phyloP scores from a whole-genome alignment of 2,329 filamentous ascomycete genomes.

The Plectosphaerella plurivora region DNA sequence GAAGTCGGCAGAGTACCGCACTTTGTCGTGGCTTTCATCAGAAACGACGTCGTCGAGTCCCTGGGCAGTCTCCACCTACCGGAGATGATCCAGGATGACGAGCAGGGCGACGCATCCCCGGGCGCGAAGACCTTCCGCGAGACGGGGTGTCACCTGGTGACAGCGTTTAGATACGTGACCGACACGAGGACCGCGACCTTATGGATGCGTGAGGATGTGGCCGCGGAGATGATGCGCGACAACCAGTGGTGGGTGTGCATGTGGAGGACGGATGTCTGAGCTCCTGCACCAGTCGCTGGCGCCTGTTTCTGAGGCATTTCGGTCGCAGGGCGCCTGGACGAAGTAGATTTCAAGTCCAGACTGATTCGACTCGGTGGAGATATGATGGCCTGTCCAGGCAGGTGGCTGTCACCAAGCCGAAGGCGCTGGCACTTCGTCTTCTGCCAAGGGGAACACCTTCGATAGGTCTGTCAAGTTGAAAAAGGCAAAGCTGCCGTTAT shows the following conservation, averaged over 20 bases:
- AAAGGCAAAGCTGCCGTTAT: no score
- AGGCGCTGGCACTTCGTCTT: no score
- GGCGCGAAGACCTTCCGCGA: not conserved
- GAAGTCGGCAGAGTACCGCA: not conserved
- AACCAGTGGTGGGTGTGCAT: not conserved
- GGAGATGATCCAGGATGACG: slow-evolving; percentile 1
- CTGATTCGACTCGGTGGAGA: no score
- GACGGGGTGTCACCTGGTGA: slow-evolving; percentile 1
- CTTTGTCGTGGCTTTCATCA: not conserved
- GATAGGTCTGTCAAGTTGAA: no score
- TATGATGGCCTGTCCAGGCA: no score
- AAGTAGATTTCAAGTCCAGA: no score
- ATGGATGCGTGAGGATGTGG: slow-evolving; percentile 5
- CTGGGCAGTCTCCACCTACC: not conserved
- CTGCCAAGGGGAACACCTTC: no score
- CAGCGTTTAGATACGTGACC: slow-evolving; percentile 2
- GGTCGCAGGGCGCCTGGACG: no score
- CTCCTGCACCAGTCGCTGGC: not conserved
- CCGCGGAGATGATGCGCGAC: not conserved
- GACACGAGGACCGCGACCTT: slow-evolving; percentile 3
- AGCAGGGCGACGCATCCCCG: not conserved
- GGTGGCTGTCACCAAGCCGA: no score
- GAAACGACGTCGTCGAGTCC: not conserved
- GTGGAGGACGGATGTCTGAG: slow-evolving; percentile 1
- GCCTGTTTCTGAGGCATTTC: not conserved